Base-by-base conservation (phyloP, 352 stramenopile genomes). In the Pythium scleroteichum region DNA sequence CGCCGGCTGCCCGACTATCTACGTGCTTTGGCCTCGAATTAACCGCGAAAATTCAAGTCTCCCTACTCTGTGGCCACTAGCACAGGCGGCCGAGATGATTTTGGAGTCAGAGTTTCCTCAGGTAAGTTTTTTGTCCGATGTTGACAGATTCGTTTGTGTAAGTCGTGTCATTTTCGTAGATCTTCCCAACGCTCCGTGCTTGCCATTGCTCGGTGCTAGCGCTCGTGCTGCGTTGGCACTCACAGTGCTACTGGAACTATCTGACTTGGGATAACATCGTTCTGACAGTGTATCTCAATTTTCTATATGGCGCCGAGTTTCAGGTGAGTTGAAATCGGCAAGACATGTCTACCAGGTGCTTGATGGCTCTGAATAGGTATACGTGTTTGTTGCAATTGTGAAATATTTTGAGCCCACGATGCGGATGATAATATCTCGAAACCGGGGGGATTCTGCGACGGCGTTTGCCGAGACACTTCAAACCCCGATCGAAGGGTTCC, bases 211-310 rank as follows among this genome's bases (percentile, higher is more conserved):
- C 75, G 0, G 55, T 90, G 19, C 45, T 78, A 14, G 66, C 64
- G 16, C 59, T 90, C 4, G 63, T 83, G 23, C 27, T 73, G 16
- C 71, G 77, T 7, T 90, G 81, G 81, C 64, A 83, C 7, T 59
- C 53, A 10, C 81, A 90, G 53, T 73, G 62, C 44, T 87, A 87
- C 57, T 90, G 78, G 78, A 90, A 88, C 53, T 87, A 85, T 22
- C 74, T 90, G 9, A 72, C 83, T 50, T 88, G 81, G 81, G 73
- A 77, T 53, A 81, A 78, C 40, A 69, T 88, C 22, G 63, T 85
- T 2, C 41, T 82, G 17, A 78, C 76, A 41, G 42, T 77, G 10
- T 83, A 85, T 53, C 66, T 90, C 44, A 79, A 52, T 19, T 61
- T 81, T n/a, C 59, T 88, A 0, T 82, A 88, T 26, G 81, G 81